Conservation (phyloP, 805 yeast species). For the Candida endomychidarum region DNA sequence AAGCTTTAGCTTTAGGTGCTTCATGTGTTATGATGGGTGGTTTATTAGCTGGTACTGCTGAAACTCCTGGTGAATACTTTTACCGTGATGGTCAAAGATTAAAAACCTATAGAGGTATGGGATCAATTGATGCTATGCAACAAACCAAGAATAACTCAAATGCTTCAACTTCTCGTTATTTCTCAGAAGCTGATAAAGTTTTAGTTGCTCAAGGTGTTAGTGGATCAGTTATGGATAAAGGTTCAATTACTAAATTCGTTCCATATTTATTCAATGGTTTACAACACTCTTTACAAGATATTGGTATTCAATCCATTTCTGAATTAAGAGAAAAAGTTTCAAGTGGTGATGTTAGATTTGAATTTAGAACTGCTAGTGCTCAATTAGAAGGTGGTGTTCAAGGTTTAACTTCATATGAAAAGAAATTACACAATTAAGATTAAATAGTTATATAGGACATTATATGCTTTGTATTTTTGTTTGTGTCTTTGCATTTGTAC, state of each 20-base stretch:
- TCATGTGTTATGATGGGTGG: slow-evolving; percentile 99
- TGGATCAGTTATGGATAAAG: slow-evolving; percentile 95
- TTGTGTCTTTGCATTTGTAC: not conserved
- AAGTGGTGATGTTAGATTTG: slow-evolving; percentile 80
- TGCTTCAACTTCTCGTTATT: slow-evolving; percentile 97
- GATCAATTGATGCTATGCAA: slow-evolving; percentile 98
- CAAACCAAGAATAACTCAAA: slow-evolving; percentile 83
- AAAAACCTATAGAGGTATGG: slow-evolving; percentile 99
- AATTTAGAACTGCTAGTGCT: slow-evolving; percentile 97
- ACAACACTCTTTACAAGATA: slow-evolving; percentile 98
- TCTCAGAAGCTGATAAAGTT: slow-evolving; percentile 92
- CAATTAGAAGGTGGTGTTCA: slow-evolving; percentile 99
- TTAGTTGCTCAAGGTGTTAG: slow-evolving; percentile 99
- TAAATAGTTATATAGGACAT: not conserved
- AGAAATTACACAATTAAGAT: slow-evolving; percentile 86
- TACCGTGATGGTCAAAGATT: slow-evolving; percentile 97
- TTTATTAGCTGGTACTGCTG: slow-evolving; percentile 96
- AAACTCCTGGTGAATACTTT: slow-evolving; percentile 97
- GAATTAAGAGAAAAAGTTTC: slow-evolving; percentile 65
- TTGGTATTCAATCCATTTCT: slow-evolving; percentile 73
- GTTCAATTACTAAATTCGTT: slow-evolving; percentile 87
- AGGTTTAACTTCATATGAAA: slow-evolving; percentile 94
- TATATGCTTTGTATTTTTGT: not conserved
- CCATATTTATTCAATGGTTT: slow-evolving; percentile 94
- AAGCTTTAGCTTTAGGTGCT: slow-evolving; percentile 96